Conservation (phyloP, 2,329 filamentous ascomycete species). For the Ophiocordyceps camponoti-rufipedis region DNA sequence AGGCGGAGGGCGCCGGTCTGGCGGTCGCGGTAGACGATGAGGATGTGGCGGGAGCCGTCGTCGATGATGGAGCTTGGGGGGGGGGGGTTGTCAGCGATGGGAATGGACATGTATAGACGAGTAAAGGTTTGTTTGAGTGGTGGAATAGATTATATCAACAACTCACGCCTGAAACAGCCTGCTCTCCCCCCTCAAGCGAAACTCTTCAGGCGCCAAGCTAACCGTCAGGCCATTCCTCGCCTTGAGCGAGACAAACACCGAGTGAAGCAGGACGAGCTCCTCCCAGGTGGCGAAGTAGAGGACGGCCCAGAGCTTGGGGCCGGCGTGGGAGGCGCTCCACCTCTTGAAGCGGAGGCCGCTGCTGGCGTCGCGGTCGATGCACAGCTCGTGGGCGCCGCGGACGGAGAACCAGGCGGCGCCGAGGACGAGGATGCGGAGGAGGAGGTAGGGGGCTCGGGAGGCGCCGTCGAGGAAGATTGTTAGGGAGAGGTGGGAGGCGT, state of each 20-base stretch:
- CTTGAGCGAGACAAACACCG: conserved; percentile 38
- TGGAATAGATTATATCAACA: no score
- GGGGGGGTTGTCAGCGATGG: background rate
- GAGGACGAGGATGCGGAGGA: conserved; percentile 24
- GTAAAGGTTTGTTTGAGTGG: no score
- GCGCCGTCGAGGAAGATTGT: conserved; percentile 28
- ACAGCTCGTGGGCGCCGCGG: conserved; percentile 34
- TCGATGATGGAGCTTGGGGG: conserved; percentile 32
- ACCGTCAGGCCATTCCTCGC: conserved; percentile 26
- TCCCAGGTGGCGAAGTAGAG: conserved; percentile 43
- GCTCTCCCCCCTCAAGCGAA: conserved; percentile 26
- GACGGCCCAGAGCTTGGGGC: conserved; percentile 32
- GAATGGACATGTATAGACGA: no score
- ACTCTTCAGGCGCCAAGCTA: conserved; percentile 25
- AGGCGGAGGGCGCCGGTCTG: conserved; percentile 31
- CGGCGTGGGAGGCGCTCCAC: conserved; percentile 26
- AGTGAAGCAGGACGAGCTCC: conserved; percentile 42
- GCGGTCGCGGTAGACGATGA: conserved; percentile 34
- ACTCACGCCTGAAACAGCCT: conserved; percentile 38
- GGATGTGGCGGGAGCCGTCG: conserved; percentile 31
- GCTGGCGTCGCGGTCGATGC: conserved; percentile 28
- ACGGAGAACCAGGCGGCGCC: conserved; percentile 27
- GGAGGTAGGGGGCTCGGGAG: conserved; percentile 21
- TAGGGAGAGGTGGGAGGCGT: conserved; percentile 34
- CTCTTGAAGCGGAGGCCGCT: conserved; percentile 28